phyloP scores from a whole-genome alignment of 2,329 filamentous ascomycete genomes.

The Canariomyces notabilis region DNA sequence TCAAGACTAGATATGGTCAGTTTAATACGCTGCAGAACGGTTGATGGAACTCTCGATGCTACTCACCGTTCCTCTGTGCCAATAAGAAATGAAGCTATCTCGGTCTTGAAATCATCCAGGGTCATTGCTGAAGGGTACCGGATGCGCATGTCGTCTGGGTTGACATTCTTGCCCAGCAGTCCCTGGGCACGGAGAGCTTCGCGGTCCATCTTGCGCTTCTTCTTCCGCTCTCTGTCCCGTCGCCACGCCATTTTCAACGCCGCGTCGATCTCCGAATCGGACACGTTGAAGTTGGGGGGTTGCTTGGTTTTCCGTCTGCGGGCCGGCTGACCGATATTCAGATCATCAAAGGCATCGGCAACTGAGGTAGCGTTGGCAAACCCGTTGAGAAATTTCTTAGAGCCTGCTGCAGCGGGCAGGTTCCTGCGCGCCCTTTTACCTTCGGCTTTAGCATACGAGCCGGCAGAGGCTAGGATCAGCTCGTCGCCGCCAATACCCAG shows the following conservation, averaged over 20 bases:
- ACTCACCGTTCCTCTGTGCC: conserved; percentile 56
- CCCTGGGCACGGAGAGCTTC: conserved; percentile 63
- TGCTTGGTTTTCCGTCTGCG: conserved; percentile 26
- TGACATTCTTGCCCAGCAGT: conserved; percentile 55
- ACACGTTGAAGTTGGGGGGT: conserved; percentile 49
- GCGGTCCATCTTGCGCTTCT: conserved; percentile 62
- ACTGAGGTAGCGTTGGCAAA: conserved; percentile 38
- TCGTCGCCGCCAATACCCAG: conserved; percentile 58
- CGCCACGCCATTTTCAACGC: conserved; percentile 56
- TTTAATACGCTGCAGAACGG: neutral
- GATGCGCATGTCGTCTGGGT: conserved; percentile 54
- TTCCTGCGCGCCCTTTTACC: conserved; percentile 2
- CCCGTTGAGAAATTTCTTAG: conserved; percentile 9
- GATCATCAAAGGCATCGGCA: conserved; percentile 55
- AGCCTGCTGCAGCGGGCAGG: conserved; percentile 20
- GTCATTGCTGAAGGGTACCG: conserved; percentile 72
- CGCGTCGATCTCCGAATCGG: conserved; percentile 63
- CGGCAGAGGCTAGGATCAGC: conserved; percentile 49
- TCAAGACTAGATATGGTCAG: conserved; percentile 48
- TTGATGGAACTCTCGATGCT: neutral
- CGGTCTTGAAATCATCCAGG: conserved; percentile 63
- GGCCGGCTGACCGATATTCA: conserved; percentile 54
- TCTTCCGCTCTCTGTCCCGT: conserved; percentile 68
- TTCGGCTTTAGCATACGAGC: conserved; percentile 34
- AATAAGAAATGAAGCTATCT: conserved; percentile 67